Conservation (phyloP, 345 rosid species). For the Acer campestre region DNA sequence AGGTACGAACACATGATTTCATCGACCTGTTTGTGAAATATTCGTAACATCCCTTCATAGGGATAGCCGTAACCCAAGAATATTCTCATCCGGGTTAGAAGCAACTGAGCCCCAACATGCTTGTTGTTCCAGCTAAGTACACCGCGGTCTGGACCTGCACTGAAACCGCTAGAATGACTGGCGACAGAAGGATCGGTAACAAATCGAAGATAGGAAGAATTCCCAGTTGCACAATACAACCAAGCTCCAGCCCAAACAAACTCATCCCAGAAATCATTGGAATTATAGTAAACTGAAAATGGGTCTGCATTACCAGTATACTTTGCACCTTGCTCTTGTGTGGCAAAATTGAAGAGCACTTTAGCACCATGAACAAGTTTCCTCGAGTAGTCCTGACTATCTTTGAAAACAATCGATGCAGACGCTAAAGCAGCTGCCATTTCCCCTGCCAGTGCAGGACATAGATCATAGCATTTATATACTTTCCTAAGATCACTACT, state of each 20-base stretch:
- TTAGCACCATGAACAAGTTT: slow-evolving; percentile 92
- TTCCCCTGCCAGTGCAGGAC: slow-evolving; percentile 96
- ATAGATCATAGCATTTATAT: slow-evolving; percentile 39
- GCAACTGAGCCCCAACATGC: slow-evolving; percentile 92
- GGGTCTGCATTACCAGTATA: slow-evolving; percentile 66
- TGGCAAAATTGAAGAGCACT: slow-evolving; percentile 67
- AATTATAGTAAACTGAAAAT: slow-evolving; percentile 62
- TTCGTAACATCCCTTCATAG: slow-evolving; percentile 76
- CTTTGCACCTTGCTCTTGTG: slow-evolving; percentile 73
- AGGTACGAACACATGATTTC: slow-evolving; percentile 73
- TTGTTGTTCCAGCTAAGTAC: slow-evolving; percentile 99
- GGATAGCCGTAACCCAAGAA: slow-evolving; percentile 94
- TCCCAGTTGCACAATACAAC: slow-evolving; percentile 95
- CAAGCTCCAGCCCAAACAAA: slow-evolving; percentile 94
- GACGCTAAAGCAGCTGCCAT: slow-evolving; percentile 97
- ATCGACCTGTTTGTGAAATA: slow-evolving; percentile 74
- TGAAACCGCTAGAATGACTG: slow-evolving; percentile 87
- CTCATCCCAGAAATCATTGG: slow-evolving; percentile 91
- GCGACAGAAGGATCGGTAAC: slow-evolving; percentile 75
- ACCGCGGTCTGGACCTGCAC: slow-evolving; percentile 83
- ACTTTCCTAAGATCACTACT: slow-evolving; percentile 62
- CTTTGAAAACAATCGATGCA: slow-evolving; percentile 94
- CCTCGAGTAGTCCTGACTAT: slow-evolving; percentile 82
- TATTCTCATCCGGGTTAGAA: slow-evolving; percentile 76
- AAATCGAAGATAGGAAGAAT: slow-evolving; percentile 64